Conservation (phyloP, 192 early-diverging fungal species). For the Coemansia sp. region DNA sequence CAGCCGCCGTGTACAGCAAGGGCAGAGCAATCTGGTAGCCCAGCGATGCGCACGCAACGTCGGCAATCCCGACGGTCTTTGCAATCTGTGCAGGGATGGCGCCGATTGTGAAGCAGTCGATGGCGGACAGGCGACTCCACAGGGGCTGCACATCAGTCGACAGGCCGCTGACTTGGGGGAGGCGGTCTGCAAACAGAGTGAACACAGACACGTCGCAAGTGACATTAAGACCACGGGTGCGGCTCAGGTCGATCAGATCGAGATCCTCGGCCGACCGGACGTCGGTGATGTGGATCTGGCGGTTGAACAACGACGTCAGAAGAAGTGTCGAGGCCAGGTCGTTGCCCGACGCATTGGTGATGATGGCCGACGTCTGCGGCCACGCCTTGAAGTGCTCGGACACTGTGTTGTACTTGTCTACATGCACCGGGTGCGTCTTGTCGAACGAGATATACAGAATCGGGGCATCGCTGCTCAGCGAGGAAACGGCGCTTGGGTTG, state of each 20-base stretch:
- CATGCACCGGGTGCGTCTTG: slow-evolving; percentile 34
- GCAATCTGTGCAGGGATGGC: slow-evolving; percentile 65
- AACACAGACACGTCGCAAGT: slow-evolving; percentile 94
- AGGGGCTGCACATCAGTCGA: slow-evolving; percentile 61
- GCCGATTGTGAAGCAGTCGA: slow-evolving; percentile 93
- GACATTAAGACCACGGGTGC: slow-evolving; percentile 80
- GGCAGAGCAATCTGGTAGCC: slow-evolving; percentile 54
- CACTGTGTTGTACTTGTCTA: slow-evolving; percentile 63
- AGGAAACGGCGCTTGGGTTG: slow-evolving; percentile 61
- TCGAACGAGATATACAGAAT: slow-evolving; percentile 68
- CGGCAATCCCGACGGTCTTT: slow-evolving; percentile 8
- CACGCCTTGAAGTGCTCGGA: slow-evolving; percentile 78
- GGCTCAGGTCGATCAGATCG: slow-evolving; percentile 78
- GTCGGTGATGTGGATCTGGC: slow-evolving; percentile 87
- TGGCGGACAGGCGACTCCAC: slow-evolving; percentile 75
- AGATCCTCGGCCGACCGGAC: slow-evolving; percentile 80
- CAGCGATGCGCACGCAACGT: slow-evolving; percentile 22
- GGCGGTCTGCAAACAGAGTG: slow-evolving; percentile 66
- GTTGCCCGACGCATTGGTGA: slow-evolving; percentile 83
- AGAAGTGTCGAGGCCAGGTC: slow-evolving; percentile 88
- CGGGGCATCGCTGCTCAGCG: slow-evolving; percentile 39
- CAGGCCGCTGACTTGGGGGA: slow-evolving; percentile 17
- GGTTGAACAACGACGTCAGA: slow-evolving; percentile 78
- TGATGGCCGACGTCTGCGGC: slow-evolving; percentile 70
- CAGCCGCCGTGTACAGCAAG: slow-evolving; percentile 79